Evolutionary conservation across 2,329 filamentous ascomycete genomes (phyloP), one percentile per base, ranked within the genome.

Genomic region (Chaetomiaceae sp.): DNA sequence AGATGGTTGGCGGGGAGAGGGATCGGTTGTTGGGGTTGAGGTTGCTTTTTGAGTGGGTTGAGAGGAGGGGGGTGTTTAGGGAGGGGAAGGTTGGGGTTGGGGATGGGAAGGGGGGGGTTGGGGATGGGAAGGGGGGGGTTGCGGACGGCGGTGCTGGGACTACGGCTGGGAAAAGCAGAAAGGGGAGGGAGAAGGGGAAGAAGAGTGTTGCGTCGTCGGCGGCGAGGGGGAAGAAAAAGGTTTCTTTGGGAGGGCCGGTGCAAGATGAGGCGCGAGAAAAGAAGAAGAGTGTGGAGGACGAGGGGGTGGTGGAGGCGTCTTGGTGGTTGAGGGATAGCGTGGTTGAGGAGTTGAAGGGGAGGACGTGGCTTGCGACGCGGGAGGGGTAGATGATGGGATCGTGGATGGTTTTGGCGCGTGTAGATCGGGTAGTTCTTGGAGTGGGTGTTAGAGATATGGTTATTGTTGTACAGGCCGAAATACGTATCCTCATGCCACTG

Each of bases 271-370:
- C 54, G 27, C n/a, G 5, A 39, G 50, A 42, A 38, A 49, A 42
- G 50, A 39, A 5, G 55, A 51, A 10, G 55, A 54, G 4, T 68
- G 53, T 44, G 55, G 51, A 9, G 55, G 54, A 5, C 68, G 55
- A 46, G 14, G n/a, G 21, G 19, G 27, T 10, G 7, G 50, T 37
- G 14, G 43, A 46, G 25, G 25, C 20, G 16, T 17, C 30, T 4
- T 81, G 78, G 69, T 82, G 79, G 79, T 67, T 82, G 62, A 65
- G 74, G 44, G 76, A 80, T 46, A 75, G 74, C 34, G 73, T 76
- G 5, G 70, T 82, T 13, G 78, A 82, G 61, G 68, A 69, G 33
- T 62, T 82, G 40, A 81, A 79, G 64, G 77, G 78, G 0, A 73
- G 68, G 57, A 72, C 78, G 0, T 81, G 77, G 73, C 67, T 81